These are phyloP conservation scores for Austroboletus novae-zelandiae DNA, from an alignment of 1,284 basidiomycete species.

Conservation along the genomic window DNA sequence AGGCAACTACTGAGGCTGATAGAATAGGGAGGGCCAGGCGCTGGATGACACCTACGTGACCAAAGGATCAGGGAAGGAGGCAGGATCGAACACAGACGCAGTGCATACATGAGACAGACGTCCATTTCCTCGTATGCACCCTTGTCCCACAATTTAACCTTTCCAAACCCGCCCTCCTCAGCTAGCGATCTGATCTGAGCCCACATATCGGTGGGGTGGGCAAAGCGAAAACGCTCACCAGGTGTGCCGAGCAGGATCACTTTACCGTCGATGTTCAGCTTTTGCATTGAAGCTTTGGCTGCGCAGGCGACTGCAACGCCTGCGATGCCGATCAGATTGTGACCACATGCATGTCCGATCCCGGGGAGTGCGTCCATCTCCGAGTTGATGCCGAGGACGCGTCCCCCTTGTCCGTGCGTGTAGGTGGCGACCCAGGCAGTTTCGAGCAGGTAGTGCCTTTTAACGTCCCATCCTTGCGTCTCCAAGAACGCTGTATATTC, in stretches of 20 bases:
- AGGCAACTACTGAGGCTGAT: slow-evolving; percentile 52
- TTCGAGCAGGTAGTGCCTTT: slow-evolving; percentile 52
- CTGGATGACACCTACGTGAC: slow-evolving; percentile 55
- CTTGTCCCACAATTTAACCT: slow-evolving; percentile 57
- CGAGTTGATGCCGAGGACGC: slow-evolving; percentile 69
- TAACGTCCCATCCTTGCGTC: slow-evolving; percentile 59
- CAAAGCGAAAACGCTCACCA: slow-evolving; percentile 34
- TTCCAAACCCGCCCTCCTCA: slow-evolving; percentile 75
- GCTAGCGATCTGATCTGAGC: slow-evolving; percentile 36
- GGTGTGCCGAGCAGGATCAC: slow-evolving; percentile 78
- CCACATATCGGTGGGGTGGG: background rate
- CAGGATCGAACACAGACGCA: slow-evolving; percentile 6
- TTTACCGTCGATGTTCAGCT: slow-evolving; percentile 59
- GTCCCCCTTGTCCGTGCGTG: slow-evolving; percentile 50
- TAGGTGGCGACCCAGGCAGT: slow-evolving; percentile 77
- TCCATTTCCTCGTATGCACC: slow-evolving; percentile 71
- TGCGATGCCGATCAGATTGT: slow-evolving; percentile 75
- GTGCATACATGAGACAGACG: slow-evolving; percentile 69
- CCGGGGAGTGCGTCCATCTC: slow-evolving; percentile 70
- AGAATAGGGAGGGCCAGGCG: slow-evolving; percentile 54
- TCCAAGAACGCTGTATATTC: slow-evolving; percentile 56
- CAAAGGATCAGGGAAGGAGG: background rate
- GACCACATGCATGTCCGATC: slow-evolving; percentile 76
- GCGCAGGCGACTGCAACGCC: slow-evolving; percentile 70
- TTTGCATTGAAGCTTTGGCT: slow-evolving; percentile 55